Evolutionary conservation across 2,329 filamentous ascomycete genomes (phyloP).

Genomic region (Neonectria ditissima): DNA sequence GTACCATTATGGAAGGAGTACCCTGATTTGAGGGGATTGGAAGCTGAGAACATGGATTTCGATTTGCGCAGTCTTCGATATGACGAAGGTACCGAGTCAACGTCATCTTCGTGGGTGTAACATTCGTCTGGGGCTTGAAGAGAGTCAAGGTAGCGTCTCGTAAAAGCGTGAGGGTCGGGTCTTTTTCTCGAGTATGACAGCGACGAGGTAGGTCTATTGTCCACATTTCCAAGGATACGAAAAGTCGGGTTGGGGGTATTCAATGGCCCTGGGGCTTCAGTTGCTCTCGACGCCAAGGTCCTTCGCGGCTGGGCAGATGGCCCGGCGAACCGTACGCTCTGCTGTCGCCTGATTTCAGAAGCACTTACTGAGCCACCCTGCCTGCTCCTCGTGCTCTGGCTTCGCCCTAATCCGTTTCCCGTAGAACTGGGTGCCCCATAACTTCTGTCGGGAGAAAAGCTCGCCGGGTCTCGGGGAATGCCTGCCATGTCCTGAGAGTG

Average conservation of each 20-base stretch:
- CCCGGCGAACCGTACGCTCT: slow-evolving; percentile 68
- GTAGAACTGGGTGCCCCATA: slow-evolving; percentile 36
- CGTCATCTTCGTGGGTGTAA: slow-evolving; percentile 61
- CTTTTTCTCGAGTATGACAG: slow-evolving; percentile 27
- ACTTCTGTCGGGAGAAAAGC: slow-evolving; percentile 33
- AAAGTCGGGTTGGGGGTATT: slow-evolving; percentile 20
- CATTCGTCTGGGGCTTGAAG: slow-evolving; percentile 54
- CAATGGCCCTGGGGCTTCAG: slow-evolving; percentile 37
- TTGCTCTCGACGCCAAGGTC: slow-evolving; percentile 47
- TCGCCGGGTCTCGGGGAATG: slow-evolving; percentile 42
- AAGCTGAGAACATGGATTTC: slow-evolving; percentile 63
- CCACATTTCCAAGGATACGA: slow-evolving; percentile 25
- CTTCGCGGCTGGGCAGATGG: slow-evolving; percentile 47
- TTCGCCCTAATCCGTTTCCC: slow-evolving; percentile 28
- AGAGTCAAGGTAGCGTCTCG: slow-evolving; percentile 41
- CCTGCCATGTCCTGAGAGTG: slow-evolving; percentile 34
- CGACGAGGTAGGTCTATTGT: slow-evolving; percentile 33
- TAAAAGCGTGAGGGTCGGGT: slow-evolving; percentile 31
- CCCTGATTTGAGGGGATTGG: slow-evolving; percentile 31
- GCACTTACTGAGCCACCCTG: slow-evolving; percentile 31
- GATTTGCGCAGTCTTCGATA: slow-evolving; percentile 66
- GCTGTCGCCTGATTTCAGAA: slow-evolving; percentile 54
- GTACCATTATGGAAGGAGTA: slow-evolving; percentile 29
- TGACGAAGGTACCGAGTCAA: slow-evolving; percentile 60
- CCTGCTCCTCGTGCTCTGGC: slow-evolving; percentile 30